phyloP scores from a whole-genome alignment of 2,329 filamentous ascomycete species.

The Huntiella moniliformis region DNA sequence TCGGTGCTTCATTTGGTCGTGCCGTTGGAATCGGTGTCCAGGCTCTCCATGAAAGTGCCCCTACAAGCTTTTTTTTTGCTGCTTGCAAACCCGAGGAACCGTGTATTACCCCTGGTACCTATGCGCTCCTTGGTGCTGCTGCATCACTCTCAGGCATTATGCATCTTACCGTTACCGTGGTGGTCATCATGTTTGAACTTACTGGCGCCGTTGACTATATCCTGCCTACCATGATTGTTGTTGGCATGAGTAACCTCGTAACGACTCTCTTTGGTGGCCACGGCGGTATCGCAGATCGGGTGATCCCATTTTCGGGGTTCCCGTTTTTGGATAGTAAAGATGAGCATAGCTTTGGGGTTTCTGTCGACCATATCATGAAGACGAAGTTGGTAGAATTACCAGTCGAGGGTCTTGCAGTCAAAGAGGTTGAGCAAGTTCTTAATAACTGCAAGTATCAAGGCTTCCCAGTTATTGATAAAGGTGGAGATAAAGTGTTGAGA shows the following conservation, averaged over 20 bases:
- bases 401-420: constrained; percentile 52
- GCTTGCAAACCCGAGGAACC: constrained; percentile 79
- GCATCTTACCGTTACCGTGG: constrained; percentile 91
- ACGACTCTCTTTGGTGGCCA: constrained; percentile 70
- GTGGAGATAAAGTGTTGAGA: constrained; percentile 49
- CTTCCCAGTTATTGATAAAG: constrained; percentile 75
- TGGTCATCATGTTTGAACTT: constrained; percentile 98
- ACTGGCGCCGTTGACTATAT: constrained; percentile 97
- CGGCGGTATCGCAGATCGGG: constrained; percentile 88
- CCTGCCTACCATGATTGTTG: constrained; percentile 95
- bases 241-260: constrained; percentile 88
- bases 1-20: constrained; percentile 83
- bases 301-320: constrained; percentile 98
- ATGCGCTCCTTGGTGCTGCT: constrained; percentile 83
- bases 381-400: constrained; percentile 56
- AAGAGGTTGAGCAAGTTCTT: constrained; percentile 59
- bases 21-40: constrained; percentile 92
- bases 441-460: constrained; percentile 71
- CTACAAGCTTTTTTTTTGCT: constrained; percentile 66
- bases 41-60: constrained; percentile 67
- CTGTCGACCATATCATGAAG: constrained; percentile 82
- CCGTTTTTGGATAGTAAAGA: constrained; percentile 96
- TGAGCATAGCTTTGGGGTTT: constrained; percentile 88
- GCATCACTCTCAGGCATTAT: constrained; percentile 90
- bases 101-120: constrained; percentile 93